phyloP scores from a whole-genome alignment of 768 basidiomycete species.

The Pisolithus albus region DNA sequence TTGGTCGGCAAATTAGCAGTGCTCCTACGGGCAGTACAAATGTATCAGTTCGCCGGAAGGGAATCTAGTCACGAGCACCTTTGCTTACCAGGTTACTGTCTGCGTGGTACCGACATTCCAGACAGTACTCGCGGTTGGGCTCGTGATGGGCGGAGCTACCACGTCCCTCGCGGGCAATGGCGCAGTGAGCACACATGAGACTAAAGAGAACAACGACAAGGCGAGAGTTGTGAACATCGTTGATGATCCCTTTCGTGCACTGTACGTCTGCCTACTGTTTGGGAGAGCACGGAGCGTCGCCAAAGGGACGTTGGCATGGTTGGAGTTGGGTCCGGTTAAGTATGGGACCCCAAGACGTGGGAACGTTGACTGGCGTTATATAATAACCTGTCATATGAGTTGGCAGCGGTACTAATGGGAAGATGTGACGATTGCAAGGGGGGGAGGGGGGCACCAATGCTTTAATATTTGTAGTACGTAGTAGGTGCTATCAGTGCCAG shows the following conservation, averaged over 20 bases:
- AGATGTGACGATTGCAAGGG: too few relatives aligned
- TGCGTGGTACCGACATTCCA: slow-evolving; percentile 40
- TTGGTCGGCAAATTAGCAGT: slow-evolving; percentile 21
- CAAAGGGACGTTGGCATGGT: slow-evolving; percentile 3
- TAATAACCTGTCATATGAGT: neutral
- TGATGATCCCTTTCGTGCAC: slow-evolving; percentile 8
- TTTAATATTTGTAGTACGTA: too few relatives aligned
- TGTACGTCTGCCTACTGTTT: neutral
- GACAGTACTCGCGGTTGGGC: slow-evolving; percentile 33
- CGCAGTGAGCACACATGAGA: slow-evolving; percentile 20
- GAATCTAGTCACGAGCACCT: neutral
- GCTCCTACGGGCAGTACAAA: slow-evolving; percentile 28
- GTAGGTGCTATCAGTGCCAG: too few relatives aligned
- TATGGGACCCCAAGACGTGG: slow-evolving; percentile 9
- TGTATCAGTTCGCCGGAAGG: slow-evolving; percentile 25
- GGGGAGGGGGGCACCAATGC: too few relatives aligned
- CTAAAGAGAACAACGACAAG: slow-evolving; percentile 16
- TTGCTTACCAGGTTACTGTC: slow-evolving; percentile 45
- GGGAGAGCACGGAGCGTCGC: slow-evolving; percentile 13
- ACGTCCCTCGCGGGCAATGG: slow-evolving; percentile 38
- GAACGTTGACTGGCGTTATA: slow-evolving; percentile 12
- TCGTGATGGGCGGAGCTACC: slow-evolving; percentile 41
- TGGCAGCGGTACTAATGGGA: too few relatives aligned
- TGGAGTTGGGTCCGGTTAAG: neutral
- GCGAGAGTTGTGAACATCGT: slow-evolving; percentile 20